Base-by-base conservation (phyloP, 2,329 filamentous ascomycete species). In the Bipolaris bicolor region DNA sequence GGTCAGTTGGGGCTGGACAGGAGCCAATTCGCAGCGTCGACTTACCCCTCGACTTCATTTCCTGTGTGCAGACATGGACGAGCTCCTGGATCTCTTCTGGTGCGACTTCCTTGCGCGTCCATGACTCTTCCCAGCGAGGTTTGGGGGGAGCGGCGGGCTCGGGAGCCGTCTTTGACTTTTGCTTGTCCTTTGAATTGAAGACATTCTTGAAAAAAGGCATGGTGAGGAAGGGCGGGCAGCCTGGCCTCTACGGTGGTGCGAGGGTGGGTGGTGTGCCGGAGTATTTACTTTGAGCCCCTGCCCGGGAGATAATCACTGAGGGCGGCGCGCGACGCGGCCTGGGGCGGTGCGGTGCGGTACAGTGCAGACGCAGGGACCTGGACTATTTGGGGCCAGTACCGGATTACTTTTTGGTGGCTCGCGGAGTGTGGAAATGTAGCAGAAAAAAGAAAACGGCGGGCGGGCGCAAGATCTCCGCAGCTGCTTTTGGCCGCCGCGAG, bases 1-100 rank as follows among this genome's bases (percentile, higher is more conserved):
- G 59, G 74, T 64, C 53, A 68, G 63, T 52, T 57, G 55, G 43
- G 48, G 50, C 41, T 13, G 22, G n/a, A 2, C 6, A 34, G 9
- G 13, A 7, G 5, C 37, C 31, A 49, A 43, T 45, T 51, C 34
- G 55, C 24, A 36, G n/a, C 5, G 47, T 37, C 47, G 11, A 67
- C 69, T 68, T 87, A 97, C 94, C 94, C 90, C 93, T 86, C 59
- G 90, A 89, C 81, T 98, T 99, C 77, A 99, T 86, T 80, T 99
- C 95, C 54, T 88, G 84, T 10, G 93, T 96, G 80, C 92, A 97
- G 65, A 88, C 87, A 73, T 88, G 86, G 49, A 98, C 82, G 61
- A 99, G 81, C 73, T 97, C 92, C 70, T 93, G 89, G 46, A 99
- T 88, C 79, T 99, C 95, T 65, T 97, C 92, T 5, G 93, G 90